Evolutionary conservation across 176 grass and related monocot genomes (phyloP).

Genomic region (Poa pratensis): DNA sequence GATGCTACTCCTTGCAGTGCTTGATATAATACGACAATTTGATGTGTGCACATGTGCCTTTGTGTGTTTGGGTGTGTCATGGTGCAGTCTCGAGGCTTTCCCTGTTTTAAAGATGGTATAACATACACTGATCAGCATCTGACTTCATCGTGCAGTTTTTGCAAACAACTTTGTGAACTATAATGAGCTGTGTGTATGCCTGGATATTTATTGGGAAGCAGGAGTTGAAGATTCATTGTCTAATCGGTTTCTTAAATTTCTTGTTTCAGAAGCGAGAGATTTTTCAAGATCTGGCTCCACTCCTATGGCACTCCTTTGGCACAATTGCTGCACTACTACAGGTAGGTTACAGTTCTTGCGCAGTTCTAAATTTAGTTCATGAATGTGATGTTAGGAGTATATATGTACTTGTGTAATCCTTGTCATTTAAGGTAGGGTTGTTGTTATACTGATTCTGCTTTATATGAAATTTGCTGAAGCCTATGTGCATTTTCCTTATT

Average conservation of each 20-base stretch:
- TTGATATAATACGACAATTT: not conserved
- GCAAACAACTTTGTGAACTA: not conserved
- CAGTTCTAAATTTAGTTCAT: constrained; percentile 15
- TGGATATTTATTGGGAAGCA: constrained; percentile 13
- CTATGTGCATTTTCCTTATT: constrained; percentile 29
- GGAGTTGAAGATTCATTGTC: constrained; percentile 10
- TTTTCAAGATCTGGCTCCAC: constrained; percentile 81
- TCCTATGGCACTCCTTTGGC: constrained; percentile 94
- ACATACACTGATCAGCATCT: constrained; percentile 1
- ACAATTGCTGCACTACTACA: constrained; percentile 84
- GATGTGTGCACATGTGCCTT: not conserved
- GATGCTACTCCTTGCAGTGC: not conserved
- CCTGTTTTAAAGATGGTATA: not conserved
- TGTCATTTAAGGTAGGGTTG: constrained; percentile 3
- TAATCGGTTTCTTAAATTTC: constrained; percentile 25
- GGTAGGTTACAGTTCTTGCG: constrained; percentile 50
- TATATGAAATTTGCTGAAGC: not conserved
- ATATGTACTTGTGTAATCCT: not conserved
- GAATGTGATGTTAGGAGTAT: constrained; percentile 26
- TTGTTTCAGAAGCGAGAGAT: constrained; percentile 56
- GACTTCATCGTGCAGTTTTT: not conserved
- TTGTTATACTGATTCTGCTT: constrained; percentile 2
- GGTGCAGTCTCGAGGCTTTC: not conserved
- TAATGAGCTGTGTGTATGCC: not conserved
- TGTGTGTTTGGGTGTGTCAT: constrained; percentile 1